phyloP scores from a whole-genome alignment of 306 rosid genomes.

The Quillaja saponaria region DNA sequence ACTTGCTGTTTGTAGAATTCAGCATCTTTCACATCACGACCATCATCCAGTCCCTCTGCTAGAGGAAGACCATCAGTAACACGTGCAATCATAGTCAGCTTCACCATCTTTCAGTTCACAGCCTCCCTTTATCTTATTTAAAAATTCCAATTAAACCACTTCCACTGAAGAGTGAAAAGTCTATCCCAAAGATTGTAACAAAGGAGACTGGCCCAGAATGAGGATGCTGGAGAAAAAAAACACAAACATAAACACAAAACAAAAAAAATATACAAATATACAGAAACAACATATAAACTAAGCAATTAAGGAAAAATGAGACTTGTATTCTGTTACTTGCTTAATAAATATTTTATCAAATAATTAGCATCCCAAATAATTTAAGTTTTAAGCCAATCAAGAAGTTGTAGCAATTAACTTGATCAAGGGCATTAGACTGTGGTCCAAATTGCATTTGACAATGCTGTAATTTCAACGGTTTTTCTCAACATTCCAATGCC shows the following conservation, averaged over 20 bases:
- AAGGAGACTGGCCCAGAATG: constrained; percentile 6
- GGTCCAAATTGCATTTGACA: not conserved
- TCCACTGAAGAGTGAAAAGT: constrained; percentile 24
- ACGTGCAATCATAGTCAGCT: constrained; percentile 95
- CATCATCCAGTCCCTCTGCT: constrained; percentile 92
- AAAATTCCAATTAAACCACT: constrained; percentile 26
- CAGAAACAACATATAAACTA: too few relatives aligned
- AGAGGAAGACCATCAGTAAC: constrained; percentile 92
- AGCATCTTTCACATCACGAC: constrained; percentile 71
- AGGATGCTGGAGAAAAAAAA: constrained; percentile 1
- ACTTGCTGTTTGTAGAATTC: constrained; percentile 91
- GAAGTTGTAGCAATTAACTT: not conserved
- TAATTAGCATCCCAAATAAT: not conserved
- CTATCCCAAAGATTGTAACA: constrained; percentile 24
- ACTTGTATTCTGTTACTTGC: constrained; percentile 1
- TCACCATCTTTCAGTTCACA: constrained; percentile 74
- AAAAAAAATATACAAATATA: not conserved
- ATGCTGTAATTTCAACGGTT: too few relatives aligned
- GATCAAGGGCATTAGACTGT: not conserved
- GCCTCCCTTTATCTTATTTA: constrained; percentile 26
- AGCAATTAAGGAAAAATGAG: too few relatives aligned
- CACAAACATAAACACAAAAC: not conserved
- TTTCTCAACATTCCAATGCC: too few relatives aligned
- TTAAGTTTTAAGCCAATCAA: not conserved
- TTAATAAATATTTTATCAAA: not conserved